Evolutionary conservation across 2,329 filamentous ascomycete genomes (phyloP).

Genomic region (Cladophialophora exuberans): DNA sequence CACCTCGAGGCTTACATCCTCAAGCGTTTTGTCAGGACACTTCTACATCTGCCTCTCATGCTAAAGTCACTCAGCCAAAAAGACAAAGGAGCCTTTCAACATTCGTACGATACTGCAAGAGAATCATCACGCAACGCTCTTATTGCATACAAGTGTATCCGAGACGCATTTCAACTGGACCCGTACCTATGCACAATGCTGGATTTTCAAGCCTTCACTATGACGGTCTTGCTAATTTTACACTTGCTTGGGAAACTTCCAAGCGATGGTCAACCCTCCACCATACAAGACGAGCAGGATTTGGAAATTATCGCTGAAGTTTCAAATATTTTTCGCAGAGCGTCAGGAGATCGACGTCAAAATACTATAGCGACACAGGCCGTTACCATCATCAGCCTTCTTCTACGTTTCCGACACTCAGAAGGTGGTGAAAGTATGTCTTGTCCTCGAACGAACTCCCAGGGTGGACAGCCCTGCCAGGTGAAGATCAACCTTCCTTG

Average conservation of each 20-base stretch:
- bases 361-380: background rate
- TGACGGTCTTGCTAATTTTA: slow-evolving; percentile 2
- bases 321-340: background rate
- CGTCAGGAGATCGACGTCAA: background rate
- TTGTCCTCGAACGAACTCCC: background rate
- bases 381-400: background rate
- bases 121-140: slow-evolving; percentile 3
- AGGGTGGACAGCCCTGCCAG: background rate
- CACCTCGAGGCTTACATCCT: slow-evolving; percentile 2
- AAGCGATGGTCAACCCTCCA: background rate
- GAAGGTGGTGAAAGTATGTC: background rate
- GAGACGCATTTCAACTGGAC: slow-evolving; percentile 1
- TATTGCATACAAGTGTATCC: slow-evolving; percentile 5
- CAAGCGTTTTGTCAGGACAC: background rate
- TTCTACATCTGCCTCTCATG: slow-evolving; percentile 9
- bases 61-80: background rate
- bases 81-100: background rate
- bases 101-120: background rate
- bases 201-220: slow-evolving; percentile 9
- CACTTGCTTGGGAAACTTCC: background rate
- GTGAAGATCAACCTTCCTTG: slow-evolving; percentile 5
- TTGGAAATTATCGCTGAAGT: background rate
- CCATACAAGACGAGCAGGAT: background rate
- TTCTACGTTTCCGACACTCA: background rate
- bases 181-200: slow-evolving; percentile 9